These are phyloP conservation scores for Pseudoscleropodium purum DNA, from an alignment of 225 moss, liverwort and hornwort species.

Conservation along the genomic window DNA sequence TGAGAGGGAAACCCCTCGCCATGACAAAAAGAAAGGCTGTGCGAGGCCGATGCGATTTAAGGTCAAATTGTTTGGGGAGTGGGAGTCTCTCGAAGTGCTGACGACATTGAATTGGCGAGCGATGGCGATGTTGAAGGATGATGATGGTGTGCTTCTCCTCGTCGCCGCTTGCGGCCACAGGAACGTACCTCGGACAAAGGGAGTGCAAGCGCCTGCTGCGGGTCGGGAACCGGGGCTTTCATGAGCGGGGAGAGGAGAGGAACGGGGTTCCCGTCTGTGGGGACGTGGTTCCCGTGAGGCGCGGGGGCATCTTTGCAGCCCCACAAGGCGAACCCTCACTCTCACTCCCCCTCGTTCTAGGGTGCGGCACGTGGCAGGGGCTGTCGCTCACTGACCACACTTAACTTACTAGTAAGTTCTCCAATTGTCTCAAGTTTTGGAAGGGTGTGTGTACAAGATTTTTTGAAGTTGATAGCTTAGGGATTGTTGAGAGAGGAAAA, in stretches of 20 bases:
- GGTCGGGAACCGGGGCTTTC: neutral
- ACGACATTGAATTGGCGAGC: neutral
- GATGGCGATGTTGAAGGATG: neutral
- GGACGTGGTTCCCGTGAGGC: neutral
- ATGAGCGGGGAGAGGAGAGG: neutral
- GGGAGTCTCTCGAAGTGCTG: neutral
- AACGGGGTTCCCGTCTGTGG: neutral
- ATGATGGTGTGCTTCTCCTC: neutral
- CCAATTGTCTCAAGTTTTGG: no score
- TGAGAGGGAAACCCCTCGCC: conserved; percentile 4
- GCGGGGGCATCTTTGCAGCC: neutral
- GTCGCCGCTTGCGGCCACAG: neutral
- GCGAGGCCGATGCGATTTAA: neutral
- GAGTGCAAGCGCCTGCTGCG: neutral
- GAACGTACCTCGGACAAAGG: neutral
- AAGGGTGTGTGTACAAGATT: no score
- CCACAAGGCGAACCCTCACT: neutral
- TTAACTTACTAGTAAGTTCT: neutral
- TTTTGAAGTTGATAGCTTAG: no score
- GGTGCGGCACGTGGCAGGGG: neutral
- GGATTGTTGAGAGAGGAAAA: accelerated
- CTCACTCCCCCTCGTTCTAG: neutral
- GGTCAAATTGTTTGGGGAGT: neutral
- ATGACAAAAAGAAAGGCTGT: neutral
- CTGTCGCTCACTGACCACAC: no score